A percentile compares a stretch with the other conserved stretches of the same genome.
Conservation (phyloP, 2,329 filamentous ascomycete species). For the Beauveria bassiana region DNA sequence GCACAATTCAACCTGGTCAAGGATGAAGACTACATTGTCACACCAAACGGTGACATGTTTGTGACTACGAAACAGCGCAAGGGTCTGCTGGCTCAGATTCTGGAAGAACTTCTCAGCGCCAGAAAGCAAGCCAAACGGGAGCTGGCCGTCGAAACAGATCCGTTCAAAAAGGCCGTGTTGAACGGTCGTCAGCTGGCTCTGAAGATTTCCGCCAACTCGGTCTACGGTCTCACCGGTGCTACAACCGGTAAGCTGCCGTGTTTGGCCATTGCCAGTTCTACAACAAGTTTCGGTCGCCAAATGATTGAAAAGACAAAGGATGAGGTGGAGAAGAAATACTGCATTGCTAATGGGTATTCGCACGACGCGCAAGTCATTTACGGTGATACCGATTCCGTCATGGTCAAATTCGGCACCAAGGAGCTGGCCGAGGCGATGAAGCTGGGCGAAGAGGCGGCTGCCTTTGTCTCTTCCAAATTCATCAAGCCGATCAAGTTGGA, state of each 20-base stretch:
- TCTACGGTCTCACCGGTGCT: constrained; percentile 94
- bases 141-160: constrained; percentile 78
- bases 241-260: constrained; percentile 94
- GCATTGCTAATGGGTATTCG: constrained; percentile 85
- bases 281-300: constrained; percentile 91
- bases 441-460: constrained; percentile 85
- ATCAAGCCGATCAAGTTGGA: constrained; percentile 96
- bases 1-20: constrained; percentile 72
- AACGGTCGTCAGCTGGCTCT: constrained; percentile 94
- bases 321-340: constrained; percentile 88
- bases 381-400: constrained; percentile 97
- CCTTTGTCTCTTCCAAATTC: constrained; percentile 85
- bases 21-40: constrained; percentile 93
- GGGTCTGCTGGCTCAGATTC: constrained; percentile 86
- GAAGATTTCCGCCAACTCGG: constrained; percentile 95
- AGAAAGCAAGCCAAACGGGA: constrained; percentile 94
- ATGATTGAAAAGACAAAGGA: constrained; percentile 98
- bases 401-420: constrained; percentile 95
- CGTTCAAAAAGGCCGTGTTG: constrained; percentile 95
- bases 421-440: constrained; percentile 88
- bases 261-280: constrained; percentile 90
- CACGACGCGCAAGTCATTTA: constrained; percentile 97
- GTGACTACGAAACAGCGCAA: constrained; percentile 84
- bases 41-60: constrained; percentile 90
- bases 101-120: constrained; percentile 85